phyloP scores from a whole-genome alignment of 192 early-diverging fungal species.

The Coemansia brasiliensis region DNA sequence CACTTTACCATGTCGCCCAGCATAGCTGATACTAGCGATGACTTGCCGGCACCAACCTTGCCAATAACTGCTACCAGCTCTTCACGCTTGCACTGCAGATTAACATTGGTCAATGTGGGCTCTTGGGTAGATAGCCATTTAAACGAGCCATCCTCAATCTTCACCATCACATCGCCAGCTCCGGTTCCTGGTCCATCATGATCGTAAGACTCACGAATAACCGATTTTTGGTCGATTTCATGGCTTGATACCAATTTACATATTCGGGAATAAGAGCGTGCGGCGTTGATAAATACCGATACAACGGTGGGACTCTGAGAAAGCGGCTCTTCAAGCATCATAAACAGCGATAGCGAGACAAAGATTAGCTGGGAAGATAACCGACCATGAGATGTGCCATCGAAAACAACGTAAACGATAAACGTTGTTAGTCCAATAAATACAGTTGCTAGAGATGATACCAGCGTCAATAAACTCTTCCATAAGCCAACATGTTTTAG shows the following conservation, averaged over 20 bases:
- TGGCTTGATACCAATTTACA: conserved; percentile 71
- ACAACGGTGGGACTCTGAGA: conserved; percentile 81
- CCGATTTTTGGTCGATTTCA: conserved; percentile 74
- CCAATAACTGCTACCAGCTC: conserved; percentile 62
- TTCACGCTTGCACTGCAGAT: conserved; percentile 37
- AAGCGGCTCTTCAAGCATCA: conserved; percentile 87
- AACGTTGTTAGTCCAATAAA: conserved; percentile 84
- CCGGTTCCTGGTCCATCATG: conserved; percentile 4
- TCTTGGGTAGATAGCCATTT: conserved; percentile 51
- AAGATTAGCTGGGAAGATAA: conserved; percentile 75
- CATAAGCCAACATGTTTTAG: conserved; percentile 75
- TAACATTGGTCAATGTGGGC: conserved; percentile 40
- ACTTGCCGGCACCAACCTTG: conserved; percentile 65
- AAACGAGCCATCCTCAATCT: conserved; percentile 39
- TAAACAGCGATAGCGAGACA: conserved; percentile 86
- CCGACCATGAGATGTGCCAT: conserved; percentile 47
- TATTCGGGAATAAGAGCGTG: conserved; percentile 78
- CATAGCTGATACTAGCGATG: conserved; percentile 62
- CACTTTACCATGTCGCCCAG: conserved; percentile 57
- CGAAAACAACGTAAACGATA: conserved; percentile 68
- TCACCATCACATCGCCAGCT: conserved; percentile 21
- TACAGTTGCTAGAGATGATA: conserved; percentile 83
- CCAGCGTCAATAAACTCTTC: conserved; percentile 68
- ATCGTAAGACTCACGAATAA: conserved; percentile 32
- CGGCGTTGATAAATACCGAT: conserved; percentile 69